Evolutionary conservation across 164 flowering plant species (phyloP), one percentile per base, ranked within the genome.

Genomic region (Liquidambar formosana): DNA sequence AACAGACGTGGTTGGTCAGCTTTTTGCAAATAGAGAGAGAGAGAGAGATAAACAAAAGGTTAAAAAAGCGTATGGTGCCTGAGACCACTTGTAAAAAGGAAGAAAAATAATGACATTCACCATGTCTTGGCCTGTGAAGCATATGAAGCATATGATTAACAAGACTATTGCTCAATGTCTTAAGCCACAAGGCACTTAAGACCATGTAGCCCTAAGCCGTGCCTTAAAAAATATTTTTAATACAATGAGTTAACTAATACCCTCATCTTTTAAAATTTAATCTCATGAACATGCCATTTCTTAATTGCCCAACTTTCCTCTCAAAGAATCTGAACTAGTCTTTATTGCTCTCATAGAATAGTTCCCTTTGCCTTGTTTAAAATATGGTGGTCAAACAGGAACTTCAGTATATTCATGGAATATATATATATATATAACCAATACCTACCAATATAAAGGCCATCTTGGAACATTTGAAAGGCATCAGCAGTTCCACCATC

Each of bases 401-500:
- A 65, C 56, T 25, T 51, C 23, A 51, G 27, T 25, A 49, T 49
- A 48, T 53, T 26, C 22, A 38, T n/a, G 25, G 25, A 49, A 56
- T 21, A 44, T 3, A 51, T 45, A 23, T 33, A 1, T 4, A 44
- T 27, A 11, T 1, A 10, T 15, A 25, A 61, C 3, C 1, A n/a
- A n/a, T 26, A 43, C 65, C 21, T 61, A 80, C 77, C 78, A 67
- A 8, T 53, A 52, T 10, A 56, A 53, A 46, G 5, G 26, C 56
- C 66, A 51, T 62, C 80, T 58, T 68, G 43, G 33, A 25, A 44
- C 51, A 46, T 59, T 33, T 65, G 61, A 69, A 13, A 51, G 21
- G 44, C 10, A 65, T 64, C 69, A 66, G 66, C 54, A 22, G 54
- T 66, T 62, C 54, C 69, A 63, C 23, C 77, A 76, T 75, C 79